These are phyloP conservation scores for Bassia scoparia DNA, from an alignment of 148 eudicot species.

Conservation along the genomic window DNA sequence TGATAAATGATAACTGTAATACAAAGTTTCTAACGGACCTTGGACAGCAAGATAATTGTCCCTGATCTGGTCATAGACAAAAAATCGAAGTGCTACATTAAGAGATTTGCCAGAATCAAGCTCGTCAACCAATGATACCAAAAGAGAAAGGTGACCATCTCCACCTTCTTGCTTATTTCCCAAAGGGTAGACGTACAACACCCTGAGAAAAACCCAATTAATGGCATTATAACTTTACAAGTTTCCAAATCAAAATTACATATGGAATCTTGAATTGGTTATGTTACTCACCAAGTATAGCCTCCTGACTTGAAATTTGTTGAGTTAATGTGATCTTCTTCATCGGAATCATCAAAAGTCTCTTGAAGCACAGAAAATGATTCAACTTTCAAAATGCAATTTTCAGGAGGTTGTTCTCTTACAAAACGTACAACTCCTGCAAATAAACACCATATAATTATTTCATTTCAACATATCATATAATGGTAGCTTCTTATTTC, in stretches of 20 bases:
- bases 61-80: conserved; percentile 20
- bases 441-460: not conserved
- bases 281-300: conserved; percentile 1
- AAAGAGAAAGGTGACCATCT: conserved; percentile 12
- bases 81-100: conserved; percentile 6
- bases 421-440: not conserved
- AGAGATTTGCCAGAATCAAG: not conserved
- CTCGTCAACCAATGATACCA: conserved; percentile 6
- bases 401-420: conserved; percentile 12
- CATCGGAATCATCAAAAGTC: not conserved
- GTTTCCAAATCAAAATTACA: too few relatives aligned
- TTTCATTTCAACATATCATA: too few relatives aligned
- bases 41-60: conserved; percentile 11
- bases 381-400: conserved; percentile 17
- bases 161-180: conserved; percentile 20
- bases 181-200: conserved; percentile 7
- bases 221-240: too few relatives aligned
- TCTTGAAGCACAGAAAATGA: conserved; percentile 1
- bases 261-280: not conserved
- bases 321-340: not conserved
- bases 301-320: conserved; percentile 14
- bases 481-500: too few relatives aligned
- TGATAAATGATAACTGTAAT: not conserved
- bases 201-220: conserved; percentile 7
- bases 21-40: not conserved